Conservation (phyloP, 2,329 filamentous ascomycete species). For the Tothia fuscella region DNA sequence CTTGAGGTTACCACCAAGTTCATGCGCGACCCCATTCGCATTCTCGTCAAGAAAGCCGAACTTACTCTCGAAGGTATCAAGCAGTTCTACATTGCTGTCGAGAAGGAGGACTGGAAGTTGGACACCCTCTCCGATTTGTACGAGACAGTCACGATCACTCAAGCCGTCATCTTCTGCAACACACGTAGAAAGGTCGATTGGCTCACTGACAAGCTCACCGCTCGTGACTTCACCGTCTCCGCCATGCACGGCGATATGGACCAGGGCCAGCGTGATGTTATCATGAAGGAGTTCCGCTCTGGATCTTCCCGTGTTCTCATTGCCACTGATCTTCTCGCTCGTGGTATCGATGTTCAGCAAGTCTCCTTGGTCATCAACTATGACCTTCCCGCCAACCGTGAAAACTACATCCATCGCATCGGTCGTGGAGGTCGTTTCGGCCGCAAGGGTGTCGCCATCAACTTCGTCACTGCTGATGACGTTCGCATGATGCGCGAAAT, state of each 20-base stretch:
- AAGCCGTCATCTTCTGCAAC: slow-evolving; percentile 99
- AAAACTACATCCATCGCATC: slow-evolving; percentile 99
- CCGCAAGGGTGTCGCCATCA: slow-evolving; percentile 99
- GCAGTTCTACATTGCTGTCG: slow-evolving; percentile 99
- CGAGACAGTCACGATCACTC: slow-evolving; percentile 98
- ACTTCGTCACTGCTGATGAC: slow-evolving; percentile 98
- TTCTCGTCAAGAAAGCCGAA: slow-evolving; percentile 99
- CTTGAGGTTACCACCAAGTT: slow-evolving; percentile 99
- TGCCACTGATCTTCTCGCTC: slow-evolving; percentile 91
- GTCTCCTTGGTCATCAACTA: slow-evolving; percentile 99
- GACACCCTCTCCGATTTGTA: slow-evolving; percentile 98
- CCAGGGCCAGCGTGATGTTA: slow-evolving; percentile 91
- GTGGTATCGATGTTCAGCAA: slow-evolving; percentile 99
- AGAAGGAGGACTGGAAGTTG: slow-evolving; percentile 99
- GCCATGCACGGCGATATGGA: slow-evolving; percentile 99
- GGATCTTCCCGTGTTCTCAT: slow-evolving; percentile 98
- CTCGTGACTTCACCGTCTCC: slow-evolving; percentile 97
- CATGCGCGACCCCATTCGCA: slow-evolving; percentile 98
- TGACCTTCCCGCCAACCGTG: slow-evolving; percentile 94
- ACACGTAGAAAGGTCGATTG: slow-evolving; percentile 99
- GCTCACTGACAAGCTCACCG: slow-evolving; percentile 98
- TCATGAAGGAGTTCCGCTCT: slow-evolving; percentile 99
- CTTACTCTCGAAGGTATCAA: slow-evolving; percentile 99
- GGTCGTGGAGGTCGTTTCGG: slow-evolving; percentile 99
- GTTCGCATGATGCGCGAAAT: slow-evolving; percentile 99